phyloP scores from a whole-genome alignment of 2,329 filamentous ascomycete genomes.

The Aspergillus terreus region DNA sequence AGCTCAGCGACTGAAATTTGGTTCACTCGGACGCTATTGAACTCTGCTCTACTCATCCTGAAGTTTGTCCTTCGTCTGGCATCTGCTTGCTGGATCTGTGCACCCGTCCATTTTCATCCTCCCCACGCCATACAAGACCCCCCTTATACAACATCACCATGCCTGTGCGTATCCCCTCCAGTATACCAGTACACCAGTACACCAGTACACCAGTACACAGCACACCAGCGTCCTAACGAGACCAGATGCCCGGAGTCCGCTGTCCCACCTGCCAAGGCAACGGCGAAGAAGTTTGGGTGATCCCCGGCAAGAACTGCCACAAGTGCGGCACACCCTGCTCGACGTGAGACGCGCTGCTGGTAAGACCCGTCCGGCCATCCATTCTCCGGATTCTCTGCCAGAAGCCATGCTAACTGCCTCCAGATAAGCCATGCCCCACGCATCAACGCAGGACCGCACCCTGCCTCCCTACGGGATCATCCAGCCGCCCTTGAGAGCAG shows the following conservation, averaged over 20 bases:
- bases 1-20: constrained; percentile 11
- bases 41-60: constrained; percentile 4
- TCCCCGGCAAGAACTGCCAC: constrained; percentile 45
- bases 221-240: neutral
- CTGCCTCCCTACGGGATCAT: no score
- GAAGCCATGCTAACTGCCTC: no score
- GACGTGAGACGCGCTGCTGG: constrained; percentile 4
- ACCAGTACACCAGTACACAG: neutral
- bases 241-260: constrained; percentile 43
- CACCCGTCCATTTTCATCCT: neutral
- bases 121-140: neutral
- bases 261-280: constrained; percentile 36
- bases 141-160: constrained; percentile 4
- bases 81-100: neutral
- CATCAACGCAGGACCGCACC: no score
- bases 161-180: constrained; percentile 3
- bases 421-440: no score
- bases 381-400: no score
- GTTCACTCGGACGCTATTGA: constrained; percentile 2
- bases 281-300: constrained; percentile 43
- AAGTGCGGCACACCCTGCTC: constrained; percentile 36
- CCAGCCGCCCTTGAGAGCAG: no score
- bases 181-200: neutral
- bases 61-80: neutral
- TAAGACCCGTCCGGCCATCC: neutral